Base-by-base conservation (phyloP, 495 filamentous ascomycete species). In the Bacidia gigantensis region DNA sequence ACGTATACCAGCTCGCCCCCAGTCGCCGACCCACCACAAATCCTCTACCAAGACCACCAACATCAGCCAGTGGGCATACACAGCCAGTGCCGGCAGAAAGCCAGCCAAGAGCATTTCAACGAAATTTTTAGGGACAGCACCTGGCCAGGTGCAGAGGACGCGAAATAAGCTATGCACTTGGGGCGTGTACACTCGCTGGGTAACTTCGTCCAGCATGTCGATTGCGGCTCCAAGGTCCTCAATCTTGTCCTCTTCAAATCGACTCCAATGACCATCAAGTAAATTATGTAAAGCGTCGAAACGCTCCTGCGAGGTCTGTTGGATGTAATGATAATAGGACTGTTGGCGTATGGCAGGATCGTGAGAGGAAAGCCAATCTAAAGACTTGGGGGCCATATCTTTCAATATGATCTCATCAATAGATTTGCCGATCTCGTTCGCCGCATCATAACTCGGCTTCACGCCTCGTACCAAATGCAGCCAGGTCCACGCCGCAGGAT, bases 351-450 rank as follows among this genome's bases (percentile, higher is more conserved):
- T 17, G 5, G 20, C 5, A 5, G 9, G 9, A n/a, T 9, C 20
- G 41, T 44, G 41, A 9, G 41, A 44, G 41, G 9, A 7, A 5
- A 44, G 9, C 29, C 7, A 35, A 3, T 44, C 9, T 17, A 44
- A 22, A 18, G 41, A 9, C 26, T 23, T 11, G 24, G 46, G 46
- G 9, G 22, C 17, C 49, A 51, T 51, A 41, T 51, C 49, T 21
- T 41, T 63, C 54, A 72, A 68, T 23, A 77, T 50, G 52, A 80
- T 73, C 62, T 80, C 78, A 52, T 80, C 77, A 3, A 81, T 70
- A 9, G 79, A 62, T 2, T 74, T 64, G 45, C 80, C 77, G 10
- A 75, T 58, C 3, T 76, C 77, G 12, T 79, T 68, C 5, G 22
- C 26, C 3, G 49, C 24, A 18, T 40, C 26, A 32, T 51, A 51